Percentiles rank a stretch among this genome's conserved stretches.
These are phyloP conservation scores for Cadophora malorum DNA, from an alignment of 2,329 filamentous ascomycete species.

Conservation along the genomic window DNA sequence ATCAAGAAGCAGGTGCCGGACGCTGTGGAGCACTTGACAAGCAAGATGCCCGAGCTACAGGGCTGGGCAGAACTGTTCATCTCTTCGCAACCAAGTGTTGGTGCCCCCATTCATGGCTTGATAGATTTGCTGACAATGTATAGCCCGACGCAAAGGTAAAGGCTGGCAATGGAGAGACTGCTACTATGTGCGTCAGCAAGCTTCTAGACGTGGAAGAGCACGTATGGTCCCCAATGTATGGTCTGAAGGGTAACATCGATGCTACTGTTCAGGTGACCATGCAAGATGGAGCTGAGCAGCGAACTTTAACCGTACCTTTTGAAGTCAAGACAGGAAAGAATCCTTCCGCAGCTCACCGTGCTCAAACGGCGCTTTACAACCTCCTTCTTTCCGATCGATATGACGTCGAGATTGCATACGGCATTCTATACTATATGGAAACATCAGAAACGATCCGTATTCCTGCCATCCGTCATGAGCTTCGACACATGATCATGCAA, in stretches of 20 bases:
- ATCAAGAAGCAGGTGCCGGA: slow-evolving; percentile 77
- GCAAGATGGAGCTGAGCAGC: slow-evolving; percentile 68
- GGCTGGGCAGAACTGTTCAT: slow-evolving; percentile 87
- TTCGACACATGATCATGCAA: slow-evolving; percentile 96
- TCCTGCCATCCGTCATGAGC: slow-evolving; percentile 82
- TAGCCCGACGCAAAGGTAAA: slow-evolving; percentile 75
- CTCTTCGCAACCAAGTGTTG: slow-evolving; percentile 69
- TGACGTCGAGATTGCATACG: slow-evolving; percentile 88
- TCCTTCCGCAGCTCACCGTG: slow-evolving; percentile 81
- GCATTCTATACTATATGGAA: slow-evolving; percentile 94
- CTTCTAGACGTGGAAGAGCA: slow-evolving; percentile 97
- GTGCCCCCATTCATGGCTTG: slow-evolving; percentile 33
- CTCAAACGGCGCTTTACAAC: slow-evolving; percentile 94
- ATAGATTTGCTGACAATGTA: slow-evolving; percentile 28
- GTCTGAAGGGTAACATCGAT: slow-evolving; percentile 96
- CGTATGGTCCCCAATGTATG: slow-evolving; percentile 97
- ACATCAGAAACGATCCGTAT: slow-evolving; percentile 85
- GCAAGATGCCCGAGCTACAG: slow-evolving; percentile 82
- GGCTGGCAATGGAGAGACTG: slow-evolving; percentile 77
- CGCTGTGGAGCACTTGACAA: slow-evolving; percentile 79
- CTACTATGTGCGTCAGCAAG: slow-evolving; percentile 87
- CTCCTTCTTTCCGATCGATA: slow-evolving; percentile 92
- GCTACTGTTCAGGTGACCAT: slow-evolving; percentile 91
- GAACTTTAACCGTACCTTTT: slow-evolving; percentile 84
- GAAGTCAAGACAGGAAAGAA: slow-evolving; percentile 95